Percentiles rank a stretch among this genome's conserved stretches.
Conservation (phyloP, 805 yeast species). For the Crinitomyces ghanaensis region DNA sequence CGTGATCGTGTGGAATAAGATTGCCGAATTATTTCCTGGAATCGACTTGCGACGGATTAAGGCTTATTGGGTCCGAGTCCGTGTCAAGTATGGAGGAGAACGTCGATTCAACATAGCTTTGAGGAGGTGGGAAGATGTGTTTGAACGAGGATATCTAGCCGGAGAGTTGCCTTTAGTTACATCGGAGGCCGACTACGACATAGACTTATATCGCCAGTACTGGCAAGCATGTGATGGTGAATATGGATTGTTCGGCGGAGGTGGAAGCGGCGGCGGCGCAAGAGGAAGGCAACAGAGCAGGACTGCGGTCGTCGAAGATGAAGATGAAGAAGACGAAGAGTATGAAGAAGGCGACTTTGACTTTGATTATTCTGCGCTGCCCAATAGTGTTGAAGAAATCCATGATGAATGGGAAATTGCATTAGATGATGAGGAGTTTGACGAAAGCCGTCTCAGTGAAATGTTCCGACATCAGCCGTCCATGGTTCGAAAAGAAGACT, state of each 20-base stretch:
- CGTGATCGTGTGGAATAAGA: constrained; percentile 52
- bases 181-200: constrained; percentile 34
- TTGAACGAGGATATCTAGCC: constrained; percentile 45
- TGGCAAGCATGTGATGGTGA: constrained; percentile 51
- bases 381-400: too few species aligned
- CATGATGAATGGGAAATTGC: constrained; percentile 11
- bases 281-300: too few species aligned
- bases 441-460: constrained; percentile 17
- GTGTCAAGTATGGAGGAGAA: constrained; percentile 49
- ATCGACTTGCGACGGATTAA: constrained; percentile 35
- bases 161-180: constrained; percentile 33
- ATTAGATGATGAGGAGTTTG: constrained; percentile 1
- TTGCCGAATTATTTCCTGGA: constrained; percentile 39
- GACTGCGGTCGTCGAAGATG: too few species aligned
- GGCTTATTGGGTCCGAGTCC: constrained; percentile 60
- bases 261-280: too few species aligned
- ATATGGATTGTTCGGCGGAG: constrained; percentile 16
- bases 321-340: constrained; percentile 37
- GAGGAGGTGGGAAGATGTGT: constrained; percentile 54
- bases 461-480: constrained; percentile 47
- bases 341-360: constrained; percentile 38
- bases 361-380: constrained; percentile 28
- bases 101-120: constrained; percentile 43
- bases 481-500: constrained; percentile 58
- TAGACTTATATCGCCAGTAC: constrained; percentile 40